Percentiles rank a stretch among this genome's conserved stretches.
Conservation (phyloP, 768 basidiomycete genomes). For the Collybia sp. region DNA sequence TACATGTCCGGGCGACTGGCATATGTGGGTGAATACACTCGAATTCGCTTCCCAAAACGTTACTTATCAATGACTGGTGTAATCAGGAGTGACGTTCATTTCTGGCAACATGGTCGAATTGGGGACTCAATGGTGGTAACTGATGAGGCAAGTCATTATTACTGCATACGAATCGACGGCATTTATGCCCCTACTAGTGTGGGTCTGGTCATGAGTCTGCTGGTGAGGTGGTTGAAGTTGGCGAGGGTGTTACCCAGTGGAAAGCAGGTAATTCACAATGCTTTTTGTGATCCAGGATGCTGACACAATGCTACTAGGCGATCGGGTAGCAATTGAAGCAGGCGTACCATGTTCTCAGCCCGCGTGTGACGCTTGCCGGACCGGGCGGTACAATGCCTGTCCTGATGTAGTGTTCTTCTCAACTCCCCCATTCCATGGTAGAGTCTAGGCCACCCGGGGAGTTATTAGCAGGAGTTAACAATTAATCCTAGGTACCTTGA, state of each 20-base stretch:
- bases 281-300: not conserved
- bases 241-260: slow-evolving; percentile 64
- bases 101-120: slow-evolving; percentile 67
- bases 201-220: slow-evolving; percentile 71
- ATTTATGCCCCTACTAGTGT: too few species aligned
- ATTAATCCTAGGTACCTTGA: slow-evolving; percentile 44
- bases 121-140: slow-evolving; percentile 70
- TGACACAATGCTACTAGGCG: slow-evolving; percentile 29
- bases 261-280: slow-evolving; percentile 38
- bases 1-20: slow-evolving; percentile 65
- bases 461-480: not conserved
- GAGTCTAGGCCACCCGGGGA: not conserved
- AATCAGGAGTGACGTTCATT: slow-evolving; percentile 66
- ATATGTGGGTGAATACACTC: slow-evolving; percentile 53
- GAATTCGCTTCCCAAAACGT: not conserved
- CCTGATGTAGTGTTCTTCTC: slow-evolving; percentile 62
- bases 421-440: slow-evolving; percentile 65
- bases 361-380: slow-evolving; percentile 55
- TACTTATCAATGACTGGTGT: not conserved
- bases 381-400: slow-evolving; percentile 64
- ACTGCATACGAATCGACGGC: not conserved
- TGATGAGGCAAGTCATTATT: slow-evolving; percentile 42
- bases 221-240: slow-evolving; percentile 60
- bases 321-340: slow-evolving; percentile 66
- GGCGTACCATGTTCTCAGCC: slow-evolving; percentile 65